phyloP scores from a whole-genome alignment of 2,329 filamentous ascomycete genomes.

The Curvularia spicifera region DNA sequence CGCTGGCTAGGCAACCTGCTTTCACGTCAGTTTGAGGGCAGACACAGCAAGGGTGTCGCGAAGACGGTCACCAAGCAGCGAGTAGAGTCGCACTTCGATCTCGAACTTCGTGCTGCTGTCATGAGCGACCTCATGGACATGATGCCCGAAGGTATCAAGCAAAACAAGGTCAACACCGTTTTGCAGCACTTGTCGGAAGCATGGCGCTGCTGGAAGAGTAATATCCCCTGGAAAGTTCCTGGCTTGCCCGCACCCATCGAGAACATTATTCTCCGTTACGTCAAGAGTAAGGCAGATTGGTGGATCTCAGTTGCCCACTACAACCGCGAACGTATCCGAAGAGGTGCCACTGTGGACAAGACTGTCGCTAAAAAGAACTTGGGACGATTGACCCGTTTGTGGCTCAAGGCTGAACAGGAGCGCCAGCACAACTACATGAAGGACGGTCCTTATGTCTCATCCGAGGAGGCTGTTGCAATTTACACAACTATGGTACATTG shows the following conservation, averaged over 20 bases:
- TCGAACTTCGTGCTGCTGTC: slow-evolving; percentile 94
- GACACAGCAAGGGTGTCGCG: slow-evolving; percentile 97
- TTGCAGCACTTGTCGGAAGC: slow-evolving; percentile 96
- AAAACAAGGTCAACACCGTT: slow-evolving; percentile 98
- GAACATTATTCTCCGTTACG: slow-evolving; percentile 97
- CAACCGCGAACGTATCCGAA: slow-evolving; percentile 94
- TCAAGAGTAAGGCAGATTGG: slow-evolving; percentile 99
- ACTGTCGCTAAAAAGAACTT: slow-evolving; percentile 99
- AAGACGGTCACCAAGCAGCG: slow-evolving; percentile 99
- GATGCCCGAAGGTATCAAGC: slow-evolving; percentile 99
- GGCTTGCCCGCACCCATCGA: slow-evolving; percentile 96
- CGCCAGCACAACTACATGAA: slow-evolving; percentile 99
- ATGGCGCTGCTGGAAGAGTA: slow-evolving; percentile 99
- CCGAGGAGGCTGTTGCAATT: slow-evolving; percentile 96
- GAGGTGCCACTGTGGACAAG: slow-evolving; percentile 97
- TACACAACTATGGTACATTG: slow-evolving; percentile 99
- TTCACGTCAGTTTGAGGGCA: slow-evolving; percentile 96
- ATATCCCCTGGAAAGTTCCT: slow-evolving; percentile 99
- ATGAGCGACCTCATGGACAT: slow-evolving; percentile 99
- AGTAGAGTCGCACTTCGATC: slow-evolving; percentile 97
- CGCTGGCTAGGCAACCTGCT: slow-evolving; percentile 96
- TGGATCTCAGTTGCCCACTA: slow-evolving; percentile 99
- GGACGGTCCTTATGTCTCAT: slow-evolving; percentile 97
- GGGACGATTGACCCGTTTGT: slow-evolving; percentile 89
- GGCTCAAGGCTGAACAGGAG: slow-evolving; percentile 98